Conservation (phyloP, 768 basidiomycete genomes). For the Rhizopogon vulgaris region DNA sequence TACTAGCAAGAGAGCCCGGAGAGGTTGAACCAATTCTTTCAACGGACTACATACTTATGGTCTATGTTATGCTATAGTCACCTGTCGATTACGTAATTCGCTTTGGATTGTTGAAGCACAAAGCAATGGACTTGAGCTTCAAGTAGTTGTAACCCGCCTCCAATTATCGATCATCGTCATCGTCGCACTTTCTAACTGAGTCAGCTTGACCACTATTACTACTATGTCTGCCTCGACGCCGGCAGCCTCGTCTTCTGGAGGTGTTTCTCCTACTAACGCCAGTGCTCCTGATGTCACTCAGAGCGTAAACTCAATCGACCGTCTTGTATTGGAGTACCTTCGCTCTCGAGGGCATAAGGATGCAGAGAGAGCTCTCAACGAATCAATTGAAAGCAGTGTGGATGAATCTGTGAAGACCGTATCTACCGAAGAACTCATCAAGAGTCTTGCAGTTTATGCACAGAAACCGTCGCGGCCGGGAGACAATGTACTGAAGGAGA, state of each 20-base stretch:
- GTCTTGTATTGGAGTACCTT: conserved; percentile 43
- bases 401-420: conserved; percentile 34
- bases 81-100: neutral
- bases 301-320: conserved; percentile 27
- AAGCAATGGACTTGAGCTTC: too few species aligned
- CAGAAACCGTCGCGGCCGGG: conserved; percentile 61
- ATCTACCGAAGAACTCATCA: conserved; percentile 48
- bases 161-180: too few species aligned
- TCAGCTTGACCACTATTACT: neutral
- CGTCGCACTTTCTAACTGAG: neutral
- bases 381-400: conserved; percentile 27
- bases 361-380: conserved; percentile 39
- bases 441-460: conserved; percentile 59
- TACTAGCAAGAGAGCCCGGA: conserved; percentile 5
- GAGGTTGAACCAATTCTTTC: neutral
- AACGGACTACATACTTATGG: neutral
- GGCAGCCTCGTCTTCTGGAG: conserved; percentile 28
- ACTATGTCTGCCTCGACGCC: conserved; percentile 27
- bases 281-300: conserved; percentile 19
- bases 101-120: too few species aligned
- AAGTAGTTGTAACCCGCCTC: too few species aligned
- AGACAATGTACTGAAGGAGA: conserved; percentile 68
- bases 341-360: conserved; percentile 38
- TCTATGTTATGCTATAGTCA: too few species aligned
- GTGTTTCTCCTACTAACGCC: conserved; percentile 23